Evolutionary conservation across 2,329 filamentous ascomycete genomes (phyloP).

Genomic region (Arthroderma sp.): DNA sequence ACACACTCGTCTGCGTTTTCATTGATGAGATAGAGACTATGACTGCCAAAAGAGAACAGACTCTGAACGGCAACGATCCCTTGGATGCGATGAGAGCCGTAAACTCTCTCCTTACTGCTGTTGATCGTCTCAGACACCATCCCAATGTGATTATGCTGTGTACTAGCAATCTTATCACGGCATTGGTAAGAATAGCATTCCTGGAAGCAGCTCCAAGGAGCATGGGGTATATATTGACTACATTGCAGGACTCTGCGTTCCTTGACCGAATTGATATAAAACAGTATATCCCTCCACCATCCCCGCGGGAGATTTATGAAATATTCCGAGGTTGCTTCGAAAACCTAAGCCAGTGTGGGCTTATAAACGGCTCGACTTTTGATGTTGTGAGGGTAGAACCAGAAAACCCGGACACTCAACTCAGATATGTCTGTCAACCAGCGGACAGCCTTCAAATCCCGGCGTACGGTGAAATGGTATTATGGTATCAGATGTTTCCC

Average conservation of each 20-base stretch:
- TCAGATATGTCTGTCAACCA: conserved; percentile 19
- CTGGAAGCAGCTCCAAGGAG: not conserved
- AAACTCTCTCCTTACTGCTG: conserved; percentile 36
- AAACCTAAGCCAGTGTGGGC: conserved; percentile 27
- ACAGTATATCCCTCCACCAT: conserved; percentile 30
- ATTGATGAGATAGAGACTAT: conserved; percentile 41
- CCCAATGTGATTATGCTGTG: conserved; percentile 37
- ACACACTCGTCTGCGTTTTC: conserved; percentile 32
- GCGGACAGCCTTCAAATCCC: conserved; percentile 15
- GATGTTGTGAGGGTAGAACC: conserved; percentile 15
- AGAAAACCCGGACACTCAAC: conserved; percentile 13
- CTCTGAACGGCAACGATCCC: conserved; percentile 29
- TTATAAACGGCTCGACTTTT: conserved; percentile 21
- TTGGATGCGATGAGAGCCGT: conserved; percentile 36
- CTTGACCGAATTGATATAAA: conserved; percentile 38
- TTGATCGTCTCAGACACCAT: conserved; percentile 31
- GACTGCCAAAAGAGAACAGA: conserved; percentile 31
- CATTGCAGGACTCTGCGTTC: conserved; percentile 31
- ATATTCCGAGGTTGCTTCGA: conserved; percentile 37
- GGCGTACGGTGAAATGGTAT: conserved; percentile 17
- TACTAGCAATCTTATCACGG: conserved; percentile 36
- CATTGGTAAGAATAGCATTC: conserved; percentile 20
- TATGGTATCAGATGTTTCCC: conserved; percentile 18
- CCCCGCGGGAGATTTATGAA: conserved; percentile 30
- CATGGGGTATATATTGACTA: not conserved